phyloP scores from a whole-genome alignment of 2,329 filamentous ascomycete species.

The Diplodia intermedia region DNA sequence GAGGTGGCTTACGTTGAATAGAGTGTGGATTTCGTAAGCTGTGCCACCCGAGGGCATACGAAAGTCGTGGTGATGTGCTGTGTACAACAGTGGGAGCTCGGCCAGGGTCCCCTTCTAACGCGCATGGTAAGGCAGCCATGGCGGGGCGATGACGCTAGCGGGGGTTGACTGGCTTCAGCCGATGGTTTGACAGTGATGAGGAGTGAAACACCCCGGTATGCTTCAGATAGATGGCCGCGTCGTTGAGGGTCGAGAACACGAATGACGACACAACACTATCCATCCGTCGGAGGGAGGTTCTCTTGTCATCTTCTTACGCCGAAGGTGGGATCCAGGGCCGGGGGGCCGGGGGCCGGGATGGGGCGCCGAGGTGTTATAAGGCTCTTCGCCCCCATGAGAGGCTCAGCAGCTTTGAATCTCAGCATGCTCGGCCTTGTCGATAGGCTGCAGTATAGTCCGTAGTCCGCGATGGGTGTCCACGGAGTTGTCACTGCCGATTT shows the following conservation, averaged over 20 bases:
- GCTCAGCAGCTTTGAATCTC: too few species aligned
- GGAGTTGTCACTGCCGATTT: neutral
- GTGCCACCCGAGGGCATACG: neutral
- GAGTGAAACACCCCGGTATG: slow-evolving; percentile 14
- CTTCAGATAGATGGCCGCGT: slow-evolving; percentile 13
- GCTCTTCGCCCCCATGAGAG: too few species aligned
- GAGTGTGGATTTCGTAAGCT: slow-evolving; percentile 2
- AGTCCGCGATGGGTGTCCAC: too few species aligned
- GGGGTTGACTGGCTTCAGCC: slow-evolving; percentile 10
- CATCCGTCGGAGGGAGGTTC: neutral
- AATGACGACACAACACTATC: neutral
- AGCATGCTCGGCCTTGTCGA: too few species aligned
- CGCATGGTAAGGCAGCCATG: slow-evolving; percentile 2
- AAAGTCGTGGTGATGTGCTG: neutral
- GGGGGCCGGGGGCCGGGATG: too few species aligned
- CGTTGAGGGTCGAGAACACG: slow-evolving; percentile 10
- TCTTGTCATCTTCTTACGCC: too few species aligned
- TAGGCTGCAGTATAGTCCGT: too few species aligned
- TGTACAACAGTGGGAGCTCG: neutral
- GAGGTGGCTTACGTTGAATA: slow-evolving; percentile 10
- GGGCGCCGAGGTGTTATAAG: too few species aligned
- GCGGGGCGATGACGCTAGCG: slow-evolving; percentile 1
- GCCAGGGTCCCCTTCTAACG: neutral
- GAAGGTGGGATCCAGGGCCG: too few species aligned
- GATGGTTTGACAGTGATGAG: slow-evolving; percentile 13